Evolutionary conservation across 2,329 filamentous ascomycete genomes (phyloP), one percentile per base, ranked within the genome.

Genomic region (Paraconiothyrium brasiliense): DNA sequence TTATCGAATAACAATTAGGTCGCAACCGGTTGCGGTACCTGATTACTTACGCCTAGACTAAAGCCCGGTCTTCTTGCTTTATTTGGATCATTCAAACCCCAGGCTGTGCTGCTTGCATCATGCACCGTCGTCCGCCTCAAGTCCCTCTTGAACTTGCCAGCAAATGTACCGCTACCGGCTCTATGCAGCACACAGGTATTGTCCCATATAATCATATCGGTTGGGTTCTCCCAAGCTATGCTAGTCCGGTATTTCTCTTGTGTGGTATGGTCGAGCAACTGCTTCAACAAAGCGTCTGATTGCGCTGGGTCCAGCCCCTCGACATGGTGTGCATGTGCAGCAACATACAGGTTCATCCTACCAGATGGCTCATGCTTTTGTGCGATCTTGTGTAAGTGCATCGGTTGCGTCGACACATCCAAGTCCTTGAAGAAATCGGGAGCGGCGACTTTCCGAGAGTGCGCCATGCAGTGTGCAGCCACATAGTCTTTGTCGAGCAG

Each of bases 181-280:
- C 84, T 75, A 71, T 89, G 86, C 78, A 88, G 80, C 16, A 85
- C 83, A 50, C 80, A 82, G 0, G 83, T 83, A 69, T 88, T 88
- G 66, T 88, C 65, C 65, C 65, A 67, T 4, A 64, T 64, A 13
- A 66, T 56, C 56, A 88, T 39, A 67, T 88, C 86, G 0, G 83
- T 81, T 0, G 72, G 67, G 7, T 80, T 68, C 44, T 82, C 67
- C 85, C 85, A 88, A 48, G 76, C 67, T 3, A 86, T 78, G 4
- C 74, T 77, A 4, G 82, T 64, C 0, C 79, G 69, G 66, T 84
- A 85, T 66, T 83, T 82, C 1, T 78, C 70, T 73, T 84, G 81
- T 2, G 79, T 81, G 0, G 78, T 80, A 67, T 86, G 84, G 2
- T 69, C 66, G 34, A 82, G 82, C n/a, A 87, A 72, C 20, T 64